These are phyloP conservation scores for Epichloe scottii DNA, from an alignment of 2,329 filamentous ascomycete species.

Conservation along the genomic window DNA sequence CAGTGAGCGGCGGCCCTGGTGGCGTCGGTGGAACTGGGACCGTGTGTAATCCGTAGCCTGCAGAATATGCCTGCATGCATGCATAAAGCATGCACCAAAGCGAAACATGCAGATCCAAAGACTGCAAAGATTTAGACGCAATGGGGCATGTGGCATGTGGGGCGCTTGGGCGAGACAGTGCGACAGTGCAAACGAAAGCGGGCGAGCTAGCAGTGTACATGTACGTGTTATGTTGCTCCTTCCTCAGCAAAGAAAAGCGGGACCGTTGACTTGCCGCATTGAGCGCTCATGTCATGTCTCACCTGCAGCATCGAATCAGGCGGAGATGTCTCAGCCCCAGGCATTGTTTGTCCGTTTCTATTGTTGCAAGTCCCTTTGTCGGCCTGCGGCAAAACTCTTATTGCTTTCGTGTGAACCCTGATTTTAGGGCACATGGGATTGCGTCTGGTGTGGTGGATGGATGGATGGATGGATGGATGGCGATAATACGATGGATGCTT, in stretches of 20 bases:
- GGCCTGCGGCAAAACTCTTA: neutral
- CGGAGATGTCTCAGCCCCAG: neutral
- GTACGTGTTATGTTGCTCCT: neutral
- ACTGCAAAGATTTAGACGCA: neutral
- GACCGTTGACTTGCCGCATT: neutral
- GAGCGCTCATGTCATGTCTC: neutral
- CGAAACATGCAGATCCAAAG: neutral
- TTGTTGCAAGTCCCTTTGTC: neutral
- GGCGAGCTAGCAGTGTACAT: constrained; percentile 1
- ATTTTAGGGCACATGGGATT: neutral
- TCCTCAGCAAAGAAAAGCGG: neutral
- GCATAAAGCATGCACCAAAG: neutral
- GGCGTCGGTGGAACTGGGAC: neutral
- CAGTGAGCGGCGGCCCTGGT: neutral
- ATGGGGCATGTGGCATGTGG: constrained; percentile 6
- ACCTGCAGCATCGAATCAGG: neutral
- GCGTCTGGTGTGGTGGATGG: neutral
- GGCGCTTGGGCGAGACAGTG: constrained; percentile 4
- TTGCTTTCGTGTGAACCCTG: neutral
- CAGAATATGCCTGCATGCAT: neutral
- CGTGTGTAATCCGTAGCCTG: neutral
- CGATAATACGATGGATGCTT: neutral
- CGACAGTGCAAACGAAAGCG: neutral
- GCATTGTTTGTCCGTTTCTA: neutral
- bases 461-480: neutral